Evolutionary conservation across 2,329 filamentous ascomycete species (phyloP), one percentile per base, ranked within the genome.

Genomic region (Phialophora expanda): DNA sequence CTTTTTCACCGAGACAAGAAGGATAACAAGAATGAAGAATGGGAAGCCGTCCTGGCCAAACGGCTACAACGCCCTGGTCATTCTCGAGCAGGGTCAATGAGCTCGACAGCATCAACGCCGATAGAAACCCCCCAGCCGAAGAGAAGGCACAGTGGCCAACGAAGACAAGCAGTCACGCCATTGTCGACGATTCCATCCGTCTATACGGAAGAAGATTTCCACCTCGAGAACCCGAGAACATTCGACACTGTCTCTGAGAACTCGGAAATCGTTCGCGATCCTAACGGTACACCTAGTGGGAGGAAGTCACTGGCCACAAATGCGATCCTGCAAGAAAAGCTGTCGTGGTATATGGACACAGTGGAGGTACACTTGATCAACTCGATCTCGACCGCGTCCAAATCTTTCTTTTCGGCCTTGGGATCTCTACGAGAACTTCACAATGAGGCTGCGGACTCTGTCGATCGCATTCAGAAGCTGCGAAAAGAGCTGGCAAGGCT

Each of bases 341-440:
- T 99, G 12, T 98, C 95, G 0, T 99, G 95, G 95, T 99, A 99
- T 77, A 97, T 99, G 93, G 95, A 99, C 76, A 99, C 95, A 0
- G 93, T 99, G 24, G 95, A 99, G 76, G 92, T 99, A 62, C 95
- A 99, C 76, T 83, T 99, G 7, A 97, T 99, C 72, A 92, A 92
- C 34, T 97, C 93, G 0, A 99, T 99, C 69, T 98, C 94, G 2
- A 93, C 91, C 0, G 95, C 95, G 1, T 98, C 95, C 0, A 93
- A 92, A 0, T 97, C 94, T 0, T 99, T 99, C 78, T 99, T 99
- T 74, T 93, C 93, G 0, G 95, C 95, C 0, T 82, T 99, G 0
- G 94, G 95, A 0, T 96, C 93, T 0, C 81, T 99, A 38, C 90
- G 92, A 70, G 92, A 97, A 75, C 82, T 99, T 11, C 94, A 99